phyloP scores from a whole-genome alignment of 768 basidiomycete genomes.

The Lactifluus pinguis region DNA sequence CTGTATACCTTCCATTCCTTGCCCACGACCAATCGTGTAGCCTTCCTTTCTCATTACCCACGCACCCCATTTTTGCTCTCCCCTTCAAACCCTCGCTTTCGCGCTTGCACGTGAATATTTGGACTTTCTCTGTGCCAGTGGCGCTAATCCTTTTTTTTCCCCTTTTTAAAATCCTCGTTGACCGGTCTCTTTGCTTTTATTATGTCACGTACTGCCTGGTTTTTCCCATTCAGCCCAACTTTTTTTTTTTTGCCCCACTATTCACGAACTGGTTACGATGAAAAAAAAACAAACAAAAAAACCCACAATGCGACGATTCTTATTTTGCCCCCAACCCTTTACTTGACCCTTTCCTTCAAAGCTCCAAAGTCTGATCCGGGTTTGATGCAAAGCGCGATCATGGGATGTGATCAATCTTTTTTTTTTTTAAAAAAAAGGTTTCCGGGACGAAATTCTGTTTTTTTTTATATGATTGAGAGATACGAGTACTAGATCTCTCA shows the following conservation, averaged over 20 bases:
- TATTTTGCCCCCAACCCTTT: neutral
- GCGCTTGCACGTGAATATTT: neutral
- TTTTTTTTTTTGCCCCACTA: neutral
- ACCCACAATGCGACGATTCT: conserved; percentile 8
- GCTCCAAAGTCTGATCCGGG: neutral
- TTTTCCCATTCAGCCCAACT: neutral
- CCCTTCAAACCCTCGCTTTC: neutral
- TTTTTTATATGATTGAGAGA: no score
- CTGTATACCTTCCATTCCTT: neutral
- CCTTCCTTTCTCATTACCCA: neutral
- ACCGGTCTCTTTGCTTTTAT: neutral
- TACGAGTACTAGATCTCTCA: no score
- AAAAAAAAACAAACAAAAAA: neutral
- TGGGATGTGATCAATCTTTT: no score
- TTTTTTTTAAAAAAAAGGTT: no score
- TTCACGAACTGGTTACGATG: conserved; percentile 14
- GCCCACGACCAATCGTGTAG: conserved; percentile 6
- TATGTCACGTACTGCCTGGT: neutral
- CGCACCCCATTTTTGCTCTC: neutral
- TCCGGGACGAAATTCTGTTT: no score
- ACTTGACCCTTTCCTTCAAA: neutral
- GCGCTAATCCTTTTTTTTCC: neutral
- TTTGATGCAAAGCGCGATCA: neutral
- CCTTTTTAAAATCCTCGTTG: neutral
- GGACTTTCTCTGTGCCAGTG: neutral